Percentiles rank a stretch among this genome's conserved stretches.
Conservation (phyloP, 164 flowering plant species). For the Stephania cephalantha region DNA sequence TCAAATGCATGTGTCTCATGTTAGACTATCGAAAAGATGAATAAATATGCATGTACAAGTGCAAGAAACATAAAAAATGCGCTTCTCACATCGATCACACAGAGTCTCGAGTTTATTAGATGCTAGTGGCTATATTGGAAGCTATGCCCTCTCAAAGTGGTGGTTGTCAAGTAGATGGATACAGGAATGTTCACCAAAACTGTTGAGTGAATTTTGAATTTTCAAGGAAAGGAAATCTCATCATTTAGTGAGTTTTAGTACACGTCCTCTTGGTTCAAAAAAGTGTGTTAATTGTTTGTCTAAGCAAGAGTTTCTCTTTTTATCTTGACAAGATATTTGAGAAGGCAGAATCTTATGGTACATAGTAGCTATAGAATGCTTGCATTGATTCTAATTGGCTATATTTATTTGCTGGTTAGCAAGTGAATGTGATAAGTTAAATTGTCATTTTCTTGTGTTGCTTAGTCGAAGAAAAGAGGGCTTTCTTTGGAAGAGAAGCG, state of each 20-base stretch:
- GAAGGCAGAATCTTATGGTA: background rate
- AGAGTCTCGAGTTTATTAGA: too few species aligned
- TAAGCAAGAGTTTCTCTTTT: background rate
- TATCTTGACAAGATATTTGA: too few species aligned
- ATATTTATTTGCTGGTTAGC: background rate
- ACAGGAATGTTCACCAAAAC: background rate
- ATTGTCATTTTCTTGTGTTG: background rate
- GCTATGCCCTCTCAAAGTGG: too few species aligned
- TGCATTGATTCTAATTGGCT: background rate
- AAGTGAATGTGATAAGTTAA: background rate
- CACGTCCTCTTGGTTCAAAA: background rate
- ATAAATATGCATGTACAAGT: too few species aligned
- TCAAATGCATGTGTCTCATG: too few species aligned
- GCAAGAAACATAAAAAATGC: too few species aligned
- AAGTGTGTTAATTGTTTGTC: too few species aligned
- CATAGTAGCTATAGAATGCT: background rate
- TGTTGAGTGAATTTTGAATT: background rate
- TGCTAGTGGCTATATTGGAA: too few species aligned
- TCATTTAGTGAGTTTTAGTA: background rate
- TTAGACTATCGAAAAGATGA: too few species aligned
- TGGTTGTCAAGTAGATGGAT: too few species aligned
- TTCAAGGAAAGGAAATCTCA: background rate
- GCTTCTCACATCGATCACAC: too few species aligned
- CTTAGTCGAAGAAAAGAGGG: constrained; percentile 90
- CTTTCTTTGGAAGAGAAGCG: constrained; percentile 98